These are phyloP conservation scores for Ogataea chonburiensis DNA, from an alignment of 805 yeast genomes.

Conservation along the genomic window DNA sequence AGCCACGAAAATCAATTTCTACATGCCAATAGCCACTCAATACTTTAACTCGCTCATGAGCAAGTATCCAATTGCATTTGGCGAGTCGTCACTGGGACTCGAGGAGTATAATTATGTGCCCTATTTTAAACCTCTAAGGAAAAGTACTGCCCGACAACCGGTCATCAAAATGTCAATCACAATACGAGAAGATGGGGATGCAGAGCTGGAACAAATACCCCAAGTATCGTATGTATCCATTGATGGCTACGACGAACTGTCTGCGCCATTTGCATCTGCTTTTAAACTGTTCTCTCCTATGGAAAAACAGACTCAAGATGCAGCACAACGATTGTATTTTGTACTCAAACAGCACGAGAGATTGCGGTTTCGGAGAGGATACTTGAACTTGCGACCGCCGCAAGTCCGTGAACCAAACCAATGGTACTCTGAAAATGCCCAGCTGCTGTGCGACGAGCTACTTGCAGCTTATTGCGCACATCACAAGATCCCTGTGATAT, in stretches of 20 bases:
- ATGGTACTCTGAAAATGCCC: constrained; percentile 28
- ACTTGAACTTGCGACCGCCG: constrained; percentile 15
- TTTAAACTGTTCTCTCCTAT: neutral
- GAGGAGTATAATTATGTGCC: no score
- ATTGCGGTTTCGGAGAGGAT: constrained; percentile 20
- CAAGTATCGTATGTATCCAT: no score
- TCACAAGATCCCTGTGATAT: constrained; percentile 27
- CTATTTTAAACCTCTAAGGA: no score
- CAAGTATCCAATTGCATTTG: neutral
- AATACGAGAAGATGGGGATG: no score
- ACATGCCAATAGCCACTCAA: constrained; percentile 7
- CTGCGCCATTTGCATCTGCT: neutral
- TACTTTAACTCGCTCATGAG: neutral
- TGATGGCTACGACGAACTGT: no score
- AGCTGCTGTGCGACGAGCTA: constrained; percentile 33
- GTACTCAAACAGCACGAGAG: constrained; percentile 26
- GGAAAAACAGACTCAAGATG: neutral
- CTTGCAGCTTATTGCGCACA: constrained; percentile 28
- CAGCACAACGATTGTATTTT: constrained; percentile 24
- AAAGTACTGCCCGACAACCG: no score
- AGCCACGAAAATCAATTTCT: constrained; percentile 18
- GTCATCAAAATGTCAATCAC: no score
- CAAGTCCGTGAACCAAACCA: constrained; percentile 5
- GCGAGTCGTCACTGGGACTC: neutral
- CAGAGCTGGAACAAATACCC: no score